Conservation (phyloP, 768 basidiomycete genomes). For the Trichaptum fuscoviolaceum region DNA sequence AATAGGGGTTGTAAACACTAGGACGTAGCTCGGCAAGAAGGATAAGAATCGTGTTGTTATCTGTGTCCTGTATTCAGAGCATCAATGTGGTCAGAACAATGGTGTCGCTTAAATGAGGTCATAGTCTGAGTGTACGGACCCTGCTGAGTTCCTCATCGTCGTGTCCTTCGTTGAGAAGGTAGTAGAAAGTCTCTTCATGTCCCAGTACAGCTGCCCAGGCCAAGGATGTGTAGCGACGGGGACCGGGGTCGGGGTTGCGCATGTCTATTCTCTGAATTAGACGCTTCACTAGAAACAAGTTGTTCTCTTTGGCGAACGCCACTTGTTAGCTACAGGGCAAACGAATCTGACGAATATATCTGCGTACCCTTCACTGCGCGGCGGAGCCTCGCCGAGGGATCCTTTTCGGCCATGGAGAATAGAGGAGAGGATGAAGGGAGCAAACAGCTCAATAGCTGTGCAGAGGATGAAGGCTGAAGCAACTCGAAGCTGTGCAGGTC, state of each 20-base stretch:
- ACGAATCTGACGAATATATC: constrained; percentile 1
- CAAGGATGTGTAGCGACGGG: constrained; percentile 76
- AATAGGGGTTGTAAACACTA: constrained; percentile 38
- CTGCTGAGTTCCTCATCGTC: constrained; percentile 91
- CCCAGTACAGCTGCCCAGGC: constrained; percentile 90
- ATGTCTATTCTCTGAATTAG: constrained; percentile 83
- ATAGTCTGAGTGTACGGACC: constrained; percentile 42
- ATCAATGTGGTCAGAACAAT: neutral
- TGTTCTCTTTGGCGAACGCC: constrained; percentile 65
- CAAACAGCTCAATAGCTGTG: neutral
- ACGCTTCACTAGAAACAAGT: constrained; percentile 86
- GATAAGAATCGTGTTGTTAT: constrained; percentile 91
- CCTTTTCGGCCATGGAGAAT: constrained; percentile 73
- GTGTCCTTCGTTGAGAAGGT: constrained; percentile 77
- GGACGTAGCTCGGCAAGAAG: constrained; percentile 82
- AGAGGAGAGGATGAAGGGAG: constrained; percentile 15
- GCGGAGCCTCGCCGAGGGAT: constrained; percentile 66
- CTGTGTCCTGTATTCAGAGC: constrained; percentile 59
- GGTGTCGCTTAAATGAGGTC: constrained; percentile 5
- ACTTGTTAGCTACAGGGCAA: constrained; percentile 12
- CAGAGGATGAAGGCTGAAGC: neutral
- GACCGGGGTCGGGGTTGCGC: constrained; percentile 80
- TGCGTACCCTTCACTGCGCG: constrained; percentile 71
- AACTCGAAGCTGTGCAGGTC: neutral
- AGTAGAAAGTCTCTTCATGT: constrained; percentile 91